Base-by-base conservation (phyloP, 2,329 filamentous ascomycete species). In the Periconia digitata region DNA sequence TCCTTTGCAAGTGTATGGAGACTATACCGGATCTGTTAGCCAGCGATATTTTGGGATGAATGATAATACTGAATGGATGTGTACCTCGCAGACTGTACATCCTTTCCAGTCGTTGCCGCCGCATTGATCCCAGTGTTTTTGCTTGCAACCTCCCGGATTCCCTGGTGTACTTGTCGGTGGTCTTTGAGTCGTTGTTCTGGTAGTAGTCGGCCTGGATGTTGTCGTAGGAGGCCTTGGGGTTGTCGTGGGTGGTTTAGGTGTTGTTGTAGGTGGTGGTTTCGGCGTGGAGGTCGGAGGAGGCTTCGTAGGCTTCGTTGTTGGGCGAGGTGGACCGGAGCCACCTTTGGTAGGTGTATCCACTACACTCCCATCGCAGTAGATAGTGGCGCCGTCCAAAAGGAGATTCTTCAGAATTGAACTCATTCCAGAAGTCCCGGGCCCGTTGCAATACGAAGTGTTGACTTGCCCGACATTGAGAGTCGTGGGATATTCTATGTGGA, bases 391-490 rank as follows among this genome's bases (percentile, higher is more conserved):
- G 50, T 85, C 78, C 42, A 87, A 67, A 35, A 79, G 64, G 74
- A 85, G 79, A 56, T 81, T 80, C 73, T 87, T 87, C 49, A 87
- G 74, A 8, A 86, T 74, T 6, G 80, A 86, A 51, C 82, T 86
- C 62, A 86, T 85, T 1, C 72, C 72, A 1, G 71, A 60, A 0
- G 77, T 73, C 5, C 73, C 76, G 54, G 86, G 84, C 0, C 72
- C 72, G 1, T 70, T 66, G 2, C 77, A 74, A 6, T 71, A 76
- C 1, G 63, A 53, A 3, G 74, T 74, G 13, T 55, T 62, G 4
- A 51, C 53, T 13, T 54, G 50, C 4, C 43, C 34, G 6, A 72
- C 66, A 49, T 73, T 72, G 51, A 74, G 67, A 3, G 60, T 70
- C 10, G 63, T 59, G 5, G 63, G 63, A 45, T 69, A 67, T 40